Evolutionary conservation across 2,329 filamentous ascomycete genomes (phyloP).

Genomic region (Aspergillus sp.): DNA sequence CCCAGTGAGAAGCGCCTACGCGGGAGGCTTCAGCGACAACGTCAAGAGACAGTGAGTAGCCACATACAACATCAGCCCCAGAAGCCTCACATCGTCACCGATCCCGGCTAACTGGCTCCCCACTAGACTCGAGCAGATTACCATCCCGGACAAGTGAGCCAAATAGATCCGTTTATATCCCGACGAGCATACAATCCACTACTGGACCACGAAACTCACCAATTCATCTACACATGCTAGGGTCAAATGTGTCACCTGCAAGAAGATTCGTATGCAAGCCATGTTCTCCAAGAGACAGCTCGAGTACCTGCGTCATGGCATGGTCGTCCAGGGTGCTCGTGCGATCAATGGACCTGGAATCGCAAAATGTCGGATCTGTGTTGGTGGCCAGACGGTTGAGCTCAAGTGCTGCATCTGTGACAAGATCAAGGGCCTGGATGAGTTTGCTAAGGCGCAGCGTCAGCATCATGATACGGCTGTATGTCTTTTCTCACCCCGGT

Average conservation of each 20-base stretch:
- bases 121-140: slow-evolving; percentile 18
- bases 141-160: slow-evolving; percentile 27
- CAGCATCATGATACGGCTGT: slow-evolving; percentile 39
- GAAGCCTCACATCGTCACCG: neutral
- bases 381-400: slow-evolving; percentile 37
- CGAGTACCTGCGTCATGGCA: slow-evolving; percentile 22
- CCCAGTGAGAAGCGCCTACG: slow-evolving; percentile 12
- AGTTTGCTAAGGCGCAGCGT: slow-evolving; percentile 45
- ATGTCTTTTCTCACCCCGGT: slow-evolving; percentile 16
- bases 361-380: slow-evolving; percentile 40
- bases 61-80: neutral
- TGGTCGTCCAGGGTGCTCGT: slow-evolving; percentile 9
- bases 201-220: neutral
- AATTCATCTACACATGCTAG: slow-evolving; percentile 15
- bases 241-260: slow-evolving; percentile 42
- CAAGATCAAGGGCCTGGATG: slow-evolving; percentile 38
- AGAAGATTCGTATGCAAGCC: slow-evolving; percentile 28
- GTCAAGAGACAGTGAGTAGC: slow-evolving; percentile 16
- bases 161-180: neutral
- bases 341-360: slow-evolving; percentile 12
- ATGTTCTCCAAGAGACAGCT: slow-evolving; percentile 44
- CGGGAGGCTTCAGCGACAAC: slow-evolving; percentile 18
- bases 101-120: neutral
- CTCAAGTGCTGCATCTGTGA: slow-evolving; percentile 43
- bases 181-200: neutral